Percentiles rank a stretch among this genome's conserved stretches.
phyloP scores from a whole-genome alignment of 164 flowering plant genomes.

The Stephania cephalantha region DNA sequence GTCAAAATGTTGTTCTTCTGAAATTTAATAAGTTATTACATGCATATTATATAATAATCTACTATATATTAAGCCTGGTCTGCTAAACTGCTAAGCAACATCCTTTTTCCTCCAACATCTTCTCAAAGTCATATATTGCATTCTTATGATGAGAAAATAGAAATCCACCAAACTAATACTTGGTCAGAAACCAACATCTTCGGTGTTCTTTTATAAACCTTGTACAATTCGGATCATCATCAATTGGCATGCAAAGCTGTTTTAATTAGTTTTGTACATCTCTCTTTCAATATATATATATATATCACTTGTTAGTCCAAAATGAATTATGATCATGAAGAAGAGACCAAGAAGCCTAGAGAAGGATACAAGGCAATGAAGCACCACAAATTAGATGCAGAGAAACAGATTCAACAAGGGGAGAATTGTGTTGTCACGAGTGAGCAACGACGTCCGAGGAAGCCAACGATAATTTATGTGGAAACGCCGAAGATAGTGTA shows the following conservation, averaged over 20 bases:
- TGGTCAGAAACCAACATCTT: background rate
- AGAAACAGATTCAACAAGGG: background rate
- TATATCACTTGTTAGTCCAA: background rate
- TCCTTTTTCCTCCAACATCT: background rate
- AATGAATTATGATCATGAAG: background rate
- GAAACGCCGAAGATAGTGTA: constrained; percentile 15
- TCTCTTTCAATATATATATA: background rate
- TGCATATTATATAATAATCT: too few species aligned
- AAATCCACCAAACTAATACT: background rate
- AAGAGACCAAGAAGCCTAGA: background rate
- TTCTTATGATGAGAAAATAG: background rate
- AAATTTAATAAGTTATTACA: too few species aligned
- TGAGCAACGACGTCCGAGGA: background rate
- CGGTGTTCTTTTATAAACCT: background rate
- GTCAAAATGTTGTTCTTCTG: too few species aligned
- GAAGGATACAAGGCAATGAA: background rate
- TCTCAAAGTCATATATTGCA: background rate
- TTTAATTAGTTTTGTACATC: too few species aligned
- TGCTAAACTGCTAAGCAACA: background rate
- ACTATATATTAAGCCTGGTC: background rate
- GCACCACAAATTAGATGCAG: background rate
- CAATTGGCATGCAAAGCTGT: background rate
- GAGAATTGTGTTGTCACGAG: background rate
- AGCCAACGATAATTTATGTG: constrained; percentile 13
- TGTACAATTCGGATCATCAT: too few species aligned